phyloP scores from a whole-genome alignment of 2,329 filamentous ascomycete species.

The Sarocladiaceae sp. region DNA sequence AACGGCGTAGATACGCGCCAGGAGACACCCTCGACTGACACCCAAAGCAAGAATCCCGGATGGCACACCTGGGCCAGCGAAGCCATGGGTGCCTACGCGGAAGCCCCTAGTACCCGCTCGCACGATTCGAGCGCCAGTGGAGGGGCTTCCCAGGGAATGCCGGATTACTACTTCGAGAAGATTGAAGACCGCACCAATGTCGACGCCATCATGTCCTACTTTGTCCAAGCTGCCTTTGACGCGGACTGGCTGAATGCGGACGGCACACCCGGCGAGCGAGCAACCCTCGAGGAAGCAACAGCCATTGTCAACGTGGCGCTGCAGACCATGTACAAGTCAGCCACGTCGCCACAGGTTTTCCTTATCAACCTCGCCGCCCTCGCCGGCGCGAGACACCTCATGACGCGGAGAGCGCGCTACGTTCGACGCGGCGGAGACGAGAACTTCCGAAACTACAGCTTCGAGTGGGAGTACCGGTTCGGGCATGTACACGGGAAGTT shows the following conservation, averaged over 20 bases:
- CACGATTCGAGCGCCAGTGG: background rate
- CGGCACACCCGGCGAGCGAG: conserved; percentile 35
- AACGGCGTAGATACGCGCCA: conserved; percentile 35
- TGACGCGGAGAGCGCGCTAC: conserved; percentile 33
- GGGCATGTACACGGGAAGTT: conserved; percentile 48
- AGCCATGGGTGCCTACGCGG: conserved; percentile 3
- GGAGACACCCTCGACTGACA: background rate
- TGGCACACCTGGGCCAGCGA: conserved; percentile 4
- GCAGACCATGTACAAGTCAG: conserved; percentile 43
- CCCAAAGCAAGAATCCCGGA: background rate
- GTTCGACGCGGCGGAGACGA: conserved; percentile 37
- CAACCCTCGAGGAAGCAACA: conserved; percentile 45
- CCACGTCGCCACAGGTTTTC: conserved; percentile 47
- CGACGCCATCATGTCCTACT: conserved; percentile 49
- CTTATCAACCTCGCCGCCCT: conserved; percentile 54
- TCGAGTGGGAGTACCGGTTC: conserved; percentile 50
- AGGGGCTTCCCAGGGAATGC: conserved; percentile 12
- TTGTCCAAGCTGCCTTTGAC: conserved; percentile 43
- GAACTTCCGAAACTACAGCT: conserved; percentile 40
- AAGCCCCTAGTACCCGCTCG: background rate
- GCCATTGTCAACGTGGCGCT: conserved; percentile 49
- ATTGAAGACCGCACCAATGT: conserved; percentile 46
- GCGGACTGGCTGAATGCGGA: conserved; percentile 46
- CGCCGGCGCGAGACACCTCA: conserved; percentile 45
- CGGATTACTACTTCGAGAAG: conserved; percentile 28